Evolutionary conservation across 192 early-diverging fungal genomes (phyloP), one percentile per base, ranked within the genome.

Genomic region (Physocladia obscura): DNA sequence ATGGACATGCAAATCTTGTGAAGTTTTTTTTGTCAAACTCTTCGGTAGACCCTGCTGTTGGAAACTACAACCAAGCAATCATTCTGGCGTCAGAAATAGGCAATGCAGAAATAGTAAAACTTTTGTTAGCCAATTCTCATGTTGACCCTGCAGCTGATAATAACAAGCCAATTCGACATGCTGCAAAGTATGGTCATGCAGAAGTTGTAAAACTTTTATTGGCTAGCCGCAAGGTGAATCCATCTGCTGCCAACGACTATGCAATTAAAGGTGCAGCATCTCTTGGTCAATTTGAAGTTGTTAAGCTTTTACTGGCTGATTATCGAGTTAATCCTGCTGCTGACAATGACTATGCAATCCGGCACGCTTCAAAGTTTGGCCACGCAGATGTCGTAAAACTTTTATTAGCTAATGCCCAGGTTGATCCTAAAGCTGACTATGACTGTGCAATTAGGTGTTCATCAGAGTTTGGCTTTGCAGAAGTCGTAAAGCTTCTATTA

Each of bases 61-160:
- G 29, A 3, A 49, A 65, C 30, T 47, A 65, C 26, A 51, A 65
- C 49, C 38, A 30, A 32, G 44, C 26, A 27, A 65, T 65, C 24
- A 17, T 29, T 3, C 48, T 29, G n/a, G 62, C 62, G 8, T 49
- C 48, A 3, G 3, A n/a, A 15, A 22, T 37, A 11, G 62, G 62
- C 27, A 47, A 65, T 36, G 19, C 62, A 24, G 49, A 52, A 15
- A 31, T 65, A 24, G 62, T 65, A 17, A 6, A 6, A 3, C 17
- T 65, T 15, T 49, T 65, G 15, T 49, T 65, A 3, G 21, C 4
- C 49, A 22, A 21, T 15, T 17, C 0, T 3, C 4, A 49, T 8
- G 62, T 24, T 57, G 56, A 57, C 56, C 56, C 56, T 21, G 11
- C 56, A 4, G 29, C 8, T 5, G 56, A 57, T 27, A 35, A 57